Base-by-base conservation (phyloP, 176 grass and related monocot genomes). In the Aegilops umbellulata region DNA sequence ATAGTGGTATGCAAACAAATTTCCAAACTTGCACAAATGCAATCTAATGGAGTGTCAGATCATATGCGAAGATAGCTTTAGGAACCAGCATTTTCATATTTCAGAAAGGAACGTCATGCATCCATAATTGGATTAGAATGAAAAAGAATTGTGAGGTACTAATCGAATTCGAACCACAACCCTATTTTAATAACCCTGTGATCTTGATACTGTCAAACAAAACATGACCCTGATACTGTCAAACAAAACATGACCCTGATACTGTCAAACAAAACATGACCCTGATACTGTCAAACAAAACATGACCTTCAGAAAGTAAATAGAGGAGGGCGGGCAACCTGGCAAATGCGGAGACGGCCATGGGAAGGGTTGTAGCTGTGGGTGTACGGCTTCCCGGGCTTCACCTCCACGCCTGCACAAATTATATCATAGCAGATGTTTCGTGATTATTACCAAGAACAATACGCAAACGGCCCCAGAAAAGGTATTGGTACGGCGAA, bases 341-440 rank as follows among this genome's bases (percentile, higher is more conserved):
- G 93, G 78, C 78, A 89, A 66, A 98, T 49, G 36, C 96, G 93
- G 64, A 98, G 96, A 81, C 96, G 90, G 42, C 93, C 93, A 34
- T 89, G 92, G 36, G 90, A 71, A 22, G 79, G 55, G 71, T 98
- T 69, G 35, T 95, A 86, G 69, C 57, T 38, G 77, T 98, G 96
- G 35, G 84, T 90, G 74, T 95, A 98, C 27, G 93, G 91, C 32
- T 95, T 98, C 29, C 93, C 92, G 1, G 96, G 93, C 75, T 77
- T 94, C 85, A 98, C 88, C 88, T 98, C 96, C 57, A 98, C 91
- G 15, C 96, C 96, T 97, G 80, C 63, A 82, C 26, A 26, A 30
- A 35, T 19, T 24, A 30, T 5, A 31, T 10, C 10, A 31, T 7
- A 65, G 61, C 78, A 46, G 35, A 26, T 38, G 31, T 60, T 19